Base-by-base conservation (phyloP, 1,284 basidiomycete genomes). In the Chondrostereum purpureum region DNA sequence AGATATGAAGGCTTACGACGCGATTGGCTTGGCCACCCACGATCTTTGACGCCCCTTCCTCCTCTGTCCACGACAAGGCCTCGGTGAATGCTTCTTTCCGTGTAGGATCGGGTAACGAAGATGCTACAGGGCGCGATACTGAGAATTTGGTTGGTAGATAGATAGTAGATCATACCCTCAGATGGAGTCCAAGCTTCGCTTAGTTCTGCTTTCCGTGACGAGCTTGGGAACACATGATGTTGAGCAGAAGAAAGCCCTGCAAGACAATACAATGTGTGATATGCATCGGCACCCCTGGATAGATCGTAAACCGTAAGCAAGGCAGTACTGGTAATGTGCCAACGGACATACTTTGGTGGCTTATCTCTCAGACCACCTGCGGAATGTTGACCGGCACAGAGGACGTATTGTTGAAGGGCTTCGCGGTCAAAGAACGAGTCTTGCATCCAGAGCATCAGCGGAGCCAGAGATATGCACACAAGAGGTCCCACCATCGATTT, bases 301-400 rank as follows among this genome's bases (percentile, higher is more conserved):
- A n/a, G n/a, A n/a, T n/a, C n/a, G n/a, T n/a, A n/a, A n/a, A n/a
- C n/a, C n/a, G n/a, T n/a, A n/a, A n/a, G n/a, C n/a, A n/a, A n/a
- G n/a, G n/a, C n/a, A n/a, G n/a, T n/a, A n/a, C n/a, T n/a, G n/a
- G n/a, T n/a, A n/a, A n/a, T n/a, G n/a, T n/a, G n/a, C n/a, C n/a
- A n/a, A n/a, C n/a, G 49, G 4, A 31, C 73, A 35, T 62, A 88
- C 85, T 96, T 97, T 38, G 89, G 89, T 8, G 95, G 96, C 61
- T 99, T 99, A 62, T 99, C 95, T 10, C 92, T 73, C 43, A 99
- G 65, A 6, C 95, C 95, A 11, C 93, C 94, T 0, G 78, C 72
- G 0, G 83, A 78, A 50, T 84, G 78, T 59, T 99, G 96, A 0
- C 86, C 92, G 4, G 89, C 91, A 46, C 83, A 78, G 2, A 97